phyloP scores from a whole-genome alignment of 345 rosid genomes.

The Cardamine occulta region DNA sequence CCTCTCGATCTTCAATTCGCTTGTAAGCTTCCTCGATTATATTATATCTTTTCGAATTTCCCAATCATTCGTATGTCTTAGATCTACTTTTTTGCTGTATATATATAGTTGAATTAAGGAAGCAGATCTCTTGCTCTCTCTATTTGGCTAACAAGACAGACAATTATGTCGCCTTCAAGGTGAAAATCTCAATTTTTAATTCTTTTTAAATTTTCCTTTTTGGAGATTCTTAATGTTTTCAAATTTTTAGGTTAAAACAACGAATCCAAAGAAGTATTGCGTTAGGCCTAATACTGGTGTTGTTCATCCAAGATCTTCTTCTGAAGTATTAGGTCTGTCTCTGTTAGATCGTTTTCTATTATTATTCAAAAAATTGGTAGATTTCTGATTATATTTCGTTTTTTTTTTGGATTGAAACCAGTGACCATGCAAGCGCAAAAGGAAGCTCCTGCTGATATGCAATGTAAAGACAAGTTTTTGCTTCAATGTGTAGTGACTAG shows the following conservation, averaged over 20 bases:
- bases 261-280: conserved; percentile 91
- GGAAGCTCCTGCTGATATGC: conserved; percentile 77
- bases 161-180: conserved; percentile 83
- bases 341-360: conserved; percentile 9
- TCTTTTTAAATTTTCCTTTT: neutral
- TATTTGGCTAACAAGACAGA: conserved; percentile 67
- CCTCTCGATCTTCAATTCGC: conserved; percentile 84
- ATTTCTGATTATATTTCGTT: conserved; percentile 11
- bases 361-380: neutral
- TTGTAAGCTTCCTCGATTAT: conserved; percentile 46
- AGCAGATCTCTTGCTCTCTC: conserved; percentile 81
- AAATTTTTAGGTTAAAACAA: conserved; percentile 67
- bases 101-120: conserved; percentile 68
- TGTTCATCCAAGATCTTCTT: conserved; percentile 71
- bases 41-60: neutral
- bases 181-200: conserved; percentile 12
- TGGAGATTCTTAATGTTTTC: conserved; percentile 17
- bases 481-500: conserved; percentile 69
- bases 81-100: conserved; percentile 22
- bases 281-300: conserved; percentile 87
- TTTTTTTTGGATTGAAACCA: conserved; percentile 38
- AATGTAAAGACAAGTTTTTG: conserved; percentile 89
- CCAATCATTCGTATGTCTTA: neutral
- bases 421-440: conserved; percentile 98
- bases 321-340: conserved; percentile 69